phyloP scores from a whole-genome alignment of 352 stramenopile genomes.

The Phytophthora vignae region DNA sequence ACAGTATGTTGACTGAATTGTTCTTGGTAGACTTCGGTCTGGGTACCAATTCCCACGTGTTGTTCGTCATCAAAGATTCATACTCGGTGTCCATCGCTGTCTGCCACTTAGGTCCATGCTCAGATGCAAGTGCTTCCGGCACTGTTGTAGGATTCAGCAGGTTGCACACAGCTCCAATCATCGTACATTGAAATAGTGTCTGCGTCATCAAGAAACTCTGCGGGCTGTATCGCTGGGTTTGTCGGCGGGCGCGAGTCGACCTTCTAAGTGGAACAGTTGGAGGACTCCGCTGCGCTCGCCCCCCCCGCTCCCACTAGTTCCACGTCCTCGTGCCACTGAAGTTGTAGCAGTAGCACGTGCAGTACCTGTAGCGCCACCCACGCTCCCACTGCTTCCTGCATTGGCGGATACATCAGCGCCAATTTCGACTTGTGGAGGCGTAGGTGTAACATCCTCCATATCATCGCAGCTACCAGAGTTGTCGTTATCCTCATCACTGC shows the following conservation, averaged over 20 bases:
- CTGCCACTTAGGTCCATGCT: neutral
- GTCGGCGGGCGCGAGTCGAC: neutral
- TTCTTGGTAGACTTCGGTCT: neutral
- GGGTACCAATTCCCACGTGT: constrained; percentile 1
- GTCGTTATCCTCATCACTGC: neutral
- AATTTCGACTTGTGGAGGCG: neutral
- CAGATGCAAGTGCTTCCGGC: neutral
- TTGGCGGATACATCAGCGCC: neutral
- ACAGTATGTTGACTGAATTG: neutral
- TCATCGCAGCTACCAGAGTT: neutral
- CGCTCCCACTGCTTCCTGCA: neutral
- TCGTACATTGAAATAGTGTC: neutral
- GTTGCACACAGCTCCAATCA: neutral
- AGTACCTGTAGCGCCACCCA: neutral
- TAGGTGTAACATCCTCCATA: neutral
- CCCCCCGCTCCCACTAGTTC: neutral
- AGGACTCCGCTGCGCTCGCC: neutral
- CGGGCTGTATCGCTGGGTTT: neutral
- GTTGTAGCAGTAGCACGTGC: neutral
- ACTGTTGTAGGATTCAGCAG: neutral
- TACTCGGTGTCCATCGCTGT: constrained; percentile 1
- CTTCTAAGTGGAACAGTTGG: neutral
- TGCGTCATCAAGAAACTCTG: neutral
- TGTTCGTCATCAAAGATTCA: neutral
- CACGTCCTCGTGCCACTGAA: neutral